A percentile compares a stretch with the other conserved stretches of the same genome.
Evolutionary conservation across 2,329 filamentous ascomycete species (phyloP).

Genomic region (Claviceps digitariae): DNA sequence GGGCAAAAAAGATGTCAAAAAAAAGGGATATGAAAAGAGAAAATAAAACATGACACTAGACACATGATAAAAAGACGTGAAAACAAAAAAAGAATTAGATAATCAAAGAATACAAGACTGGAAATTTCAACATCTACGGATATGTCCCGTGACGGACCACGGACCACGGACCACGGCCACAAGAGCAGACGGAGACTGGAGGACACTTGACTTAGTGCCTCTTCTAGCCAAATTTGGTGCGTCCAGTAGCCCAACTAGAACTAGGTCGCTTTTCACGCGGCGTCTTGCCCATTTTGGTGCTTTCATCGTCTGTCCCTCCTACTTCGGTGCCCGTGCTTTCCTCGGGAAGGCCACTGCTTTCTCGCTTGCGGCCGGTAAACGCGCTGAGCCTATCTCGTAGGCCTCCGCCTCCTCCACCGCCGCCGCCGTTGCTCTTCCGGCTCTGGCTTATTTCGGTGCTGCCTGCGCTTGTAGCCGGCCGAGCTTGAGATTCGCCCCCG

Average conservation of each 20-base stretch:
- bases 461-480: slow-evolving; percentile 21
- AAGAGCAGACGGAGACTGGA: background rate
- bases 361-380: slow-evolving; percentile 17
- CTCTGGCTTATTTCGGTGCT: slow-evolving; percentile 9
- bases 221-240: slow-evolving; percentile 11
- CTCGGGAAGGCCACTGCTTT: slow-evolving; percentile 8
- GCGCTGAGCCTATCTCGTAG: slow-evolving; percentile 14
- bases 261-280: slow-evolving; percentile 3
- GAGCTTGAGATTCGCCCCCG: slow-evolving; percentile 11
- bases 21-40: background rate
- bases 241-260: slow-evolving; percentile 6
- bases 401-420: background rate
- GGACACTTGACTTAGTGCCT: background rate
- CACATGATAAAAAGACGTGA: too few species aligned
- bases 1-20: too few species aligned
- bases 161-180: too few species aligned
- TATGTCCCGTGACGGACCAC: too few species aligned
- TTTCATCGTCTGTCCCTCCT: slow-evolving; percentile 10
- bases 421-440: slow-evolving; percentile 4
- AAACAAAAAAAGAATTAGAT: background rate
- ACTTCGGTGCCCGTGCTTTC: slow-evolving; percentile 7
- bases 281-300: slow-evolving; percentile 4
- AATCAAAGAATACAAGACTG: too few species aligned
- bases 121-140: background rate
- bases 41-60: too few species aligned